These are phyloP conservation scores for Colletotrichum agaves DNA, from an alignment of 2,329 filamentous ascomycete genomes.

Conservation along the genomic window DNA sequence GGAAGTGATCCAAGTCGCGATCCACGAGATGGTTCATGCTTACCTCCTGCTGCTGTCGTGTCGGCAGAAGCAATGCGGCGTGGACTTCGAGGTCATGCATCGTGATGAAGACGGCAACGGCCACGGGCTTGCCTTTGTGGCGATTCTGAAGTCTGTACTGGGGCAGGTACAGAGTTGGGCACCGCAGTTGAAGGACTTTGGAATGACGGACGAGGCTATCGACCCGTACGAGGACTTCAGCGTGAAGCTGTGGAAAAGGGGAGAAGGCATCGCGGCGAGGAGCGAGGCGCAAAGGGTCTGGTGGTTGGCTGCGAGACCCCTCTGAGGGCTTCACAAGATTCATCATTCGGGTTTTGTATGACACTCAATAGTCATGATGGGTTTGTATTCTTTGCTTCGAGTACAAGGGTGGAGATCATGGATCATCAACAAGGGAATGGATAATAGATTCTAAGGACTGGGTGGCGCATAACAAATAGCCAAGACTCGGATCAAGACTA, in stretches of 20 bases:
- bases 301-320: conserved; percentile 32
- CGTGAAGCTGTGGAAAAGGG: conserved; percentile 31
- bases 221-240: conserved; percentile 33
- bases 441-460: not conserved
- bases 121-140: conserved; percentile 33
- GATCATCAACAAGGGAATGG: not conserved
- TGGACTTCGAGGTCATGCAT: conserved; percentile 29
- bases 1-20: conserved; percentile 46
- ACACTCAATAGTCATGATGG: not conserved
- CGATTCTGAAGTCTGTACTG: conserved; percentile 23
- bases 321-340: not conserved
- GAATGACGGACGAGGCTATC: conserved; percentile 31
- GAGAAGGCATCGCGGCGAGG: conserved; percentile 22
- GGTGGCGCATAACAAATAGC: not conserved
- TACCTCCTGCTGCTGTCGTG: conserved; percentile 33
- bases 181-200: conserved; percentile 15
- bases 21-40: conserved; percentile 41
- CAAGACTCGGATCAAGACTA: not conserved
- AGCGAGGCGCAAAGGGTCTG: conserved; percentile 25
- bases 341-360: not conserved
- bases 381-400: not conserved
- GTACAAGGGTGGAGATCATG: not conserved
- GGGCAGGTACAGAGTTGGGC: conserved; percentile 30
- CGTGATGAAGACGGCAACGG: conserved; percentile 24
- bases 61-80: conserved; percentile 19